phyloP scores from a whole-genome alignment of 176 grass and related monocot genomes.

The Chloris gayana region DNA sequence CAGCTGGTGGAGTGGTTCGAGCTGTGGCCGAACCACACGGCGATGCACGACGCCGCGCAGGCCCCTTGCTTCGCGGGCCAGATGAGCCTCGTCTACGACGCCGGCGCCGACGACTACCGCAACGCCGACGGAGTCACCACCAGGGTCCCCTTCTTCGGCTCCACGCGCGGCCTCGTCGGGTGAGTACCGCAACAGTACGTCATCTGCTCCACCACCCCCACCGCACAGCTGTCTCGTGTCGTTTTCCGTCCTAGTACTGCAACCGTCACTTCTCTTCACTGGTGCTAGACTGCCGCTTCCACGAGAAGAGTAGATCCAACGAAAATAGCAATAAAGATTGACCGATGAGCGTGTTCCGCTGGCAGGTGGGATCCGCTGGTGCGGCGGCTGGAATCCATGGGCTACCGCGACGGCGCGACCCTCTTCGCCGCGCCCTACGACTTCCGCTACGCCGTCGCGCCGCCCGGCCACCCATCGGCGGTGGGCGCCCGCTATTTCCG shows the following conservation, averaged over 20 bases:
- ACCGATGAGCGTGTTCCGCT: not conserved
- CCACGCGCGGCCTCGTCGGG: conserved; percentile 43
- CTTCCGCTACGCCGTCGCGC: conserved; percentile 69
- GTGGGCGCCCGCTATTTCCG: conserved; percentile 50
- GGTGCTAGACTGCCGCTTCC: not conserved
- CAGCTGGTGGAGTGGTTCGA: conserved; percentile 56
- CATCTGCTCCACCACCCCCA: not conserved
- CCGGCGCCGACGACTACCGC: conserved; percentile 59
- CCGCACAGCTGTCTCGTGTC: conserved; percentile 1
- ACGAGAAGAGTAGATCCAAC: not conserved
- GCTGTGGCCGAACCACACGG: conserved; percentile 64
- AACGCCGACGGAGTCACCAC: conserved; percentile 57
- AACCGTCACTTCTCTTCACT: not conserved
- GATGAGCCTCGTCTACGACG: conserved; percentile 64
- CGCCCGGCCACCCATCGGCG: conserved; percentile 33
- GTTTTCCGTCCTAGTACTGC: not conserved
- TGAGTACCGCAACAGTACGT: not conserved
- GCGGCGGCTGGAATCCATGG: conserved; percentile 33
- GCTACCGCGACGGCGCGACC: conserved; percentile 52
- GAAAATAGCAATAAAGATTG: not conserved
- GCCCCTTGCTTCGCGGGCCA: conserved; percentile 57
- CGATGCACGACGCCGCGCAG: conserved; percentile 29
- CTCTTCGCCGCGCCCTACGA: conserved; percentile 74
- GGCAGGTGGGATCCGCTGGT: conserved; percentile 51
- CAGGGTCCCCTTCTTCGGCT: conserved; percentile 60